phyloP scores from a whole-genome alignment of 2,329 filamentous ascomycete genomes.

The Thyridium curvatum region DNA sequence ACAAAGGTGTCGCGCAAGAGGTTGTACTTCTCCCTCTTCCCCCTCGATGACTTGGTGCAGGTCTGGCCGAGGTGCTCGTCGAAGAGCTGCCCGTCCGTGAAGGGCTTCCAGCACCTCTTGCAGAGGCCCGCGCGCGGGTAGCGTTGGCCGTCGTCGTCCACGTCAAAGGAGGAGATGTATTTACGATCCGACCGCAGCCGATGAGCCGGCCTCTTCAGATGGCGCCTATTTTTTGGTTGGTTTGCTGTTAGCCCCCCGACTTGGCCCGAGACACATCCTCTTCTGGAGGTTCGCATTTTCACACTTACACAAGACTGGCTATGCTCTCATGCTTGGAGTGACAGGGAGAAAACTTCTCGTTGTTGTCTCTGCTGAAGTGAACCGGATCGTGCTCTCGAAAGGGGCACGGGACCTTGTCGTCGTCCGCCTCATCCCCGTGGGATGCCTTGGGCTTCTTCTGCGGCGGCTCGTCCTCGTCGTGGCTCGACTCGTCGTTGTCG shows the following conservation, averaged over 20 bases:
- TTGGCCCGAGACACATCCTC: not conserved
- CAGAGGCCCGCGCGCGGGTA: slow-evolving; percentile 23
- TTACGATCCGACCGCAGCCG: slow-evolving; percentile 15
- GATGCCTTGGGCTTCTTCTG: slow-evolving; percentile 1
- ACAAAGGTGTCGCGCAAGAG: slow-evolving; percentile 16
- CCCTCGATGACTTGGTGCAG: slow-evolving; percentile 18
- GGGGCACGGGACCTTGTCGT: slow-evolving; percentile 17
- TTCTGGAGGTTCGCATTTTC: not conserved
- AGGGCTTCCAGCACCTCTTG: slow-evolving; percentile 22
- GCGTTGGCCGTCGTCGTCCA: slow-evolving; percentile 11
- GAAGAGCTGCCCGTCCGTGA: slow-evolving; percentile 15
- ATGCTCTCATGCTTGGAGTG: slow-evolving; percentile 23
- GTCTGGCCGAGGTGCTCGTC: slow-evolving; percentile 13
- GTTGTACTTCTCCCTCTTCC: slow-evolving; percentile 21
- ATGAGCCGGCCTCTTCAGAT: slow-evolving; percentile 22
- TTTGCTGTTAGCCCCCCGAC: slow-evolving; percentile 5
- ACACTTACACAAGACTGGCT: slow-evolving; percentile 24
- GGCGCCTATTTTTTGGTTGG: slow-evolving; percentile 22
- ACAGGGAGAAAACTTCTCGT: slow-evolving; percentile 21
- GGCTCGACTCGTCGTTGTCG: no score
- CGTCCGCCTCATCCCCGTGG: slow-evolving; percentile 11
- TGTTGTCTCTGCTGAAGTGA: slow-evolving; percentile 13
- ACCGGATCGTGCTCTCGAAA: slow-evolving; percentile 12
- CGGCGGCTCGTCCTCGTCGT: slow-evolving; percentile 2
- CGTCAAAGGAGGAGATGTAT: slow-evolving; percentile 22